Percentiles rank a stretch among this genome's conserved stretches.
phyloP scores from a whole-genome alignment of 805 yeast species.

The Candida tammaniensis region DNA sequence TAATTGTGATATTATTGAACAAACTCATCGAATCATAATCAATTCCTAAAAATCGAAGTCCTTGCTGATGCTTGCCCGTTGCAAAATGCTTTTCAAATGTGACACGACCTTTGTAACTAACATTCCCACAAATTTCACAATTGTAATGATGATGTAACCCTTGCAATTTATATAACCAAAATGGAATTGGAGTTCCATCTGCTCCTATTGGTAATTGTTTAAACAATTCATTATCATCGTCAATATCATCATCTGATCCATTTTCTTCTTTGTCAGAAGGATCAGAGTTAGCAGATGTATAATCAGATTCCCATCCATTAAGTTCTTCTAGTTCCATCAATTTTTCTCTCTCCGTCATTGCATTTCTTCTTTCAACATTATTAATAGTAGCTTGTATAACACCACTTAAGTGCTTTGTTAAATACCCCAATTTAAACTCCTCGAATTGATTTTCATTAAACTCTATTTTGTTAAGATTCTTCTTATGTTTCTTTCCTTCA shows the following conservation, averaged over 20 bases:
- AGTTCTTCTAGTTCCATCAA: constrained; percentile 46
- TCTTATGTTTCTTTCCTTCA: constrained; percentile 70
- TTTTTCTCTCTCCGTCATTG: constrained; percentile 70
- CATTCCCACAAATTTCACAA: constrained; percentile 88
- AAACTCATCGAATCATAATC: constrained; percentile 38
- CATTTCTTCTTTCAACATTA: constrained; percentile 62
- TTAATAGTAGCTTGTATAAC: constrained; percentile 50
- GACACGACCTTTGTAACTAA: constrained; percentile 67
- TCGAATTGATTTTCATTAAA: constrained; percentile 9
- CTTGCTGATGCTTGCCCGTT: constrained; percentile 68
- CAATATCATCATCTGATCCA: constrained; percentile 17
- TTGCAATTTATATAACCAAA: constrained; percentile 87
- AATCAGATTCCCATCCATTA: constrained; percentile 37
- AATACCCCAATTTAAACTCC: constrained; percentile 39
- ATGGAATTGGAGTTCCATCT: constrained; percentile 91
- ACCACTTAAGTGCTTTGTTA: constrained; percentile 36
- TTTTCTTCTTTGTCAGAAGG: constrained; percentile 20
- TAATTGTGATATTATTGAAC: constrained; percentile 63
- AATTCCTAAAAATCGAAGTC: constrained; percentile 73
- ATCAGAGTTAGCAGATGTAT: constrained; percentile 33
- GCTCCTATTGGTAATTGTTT: constrained; percentile 74
- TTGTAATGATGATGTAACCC: constrained; percentile 70
- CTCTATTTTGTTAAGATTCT: constrained; percentile 28
- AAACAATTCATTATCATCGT: constrained; percentile 37
- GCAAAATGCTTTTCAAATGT: constrained; percentile 73